These are phyloP conservation scores for Talaromyces sp. DNA, from an alignment of 2,329 filamentous ascomycete genomes.

Conservation along the genomic window DNA sequence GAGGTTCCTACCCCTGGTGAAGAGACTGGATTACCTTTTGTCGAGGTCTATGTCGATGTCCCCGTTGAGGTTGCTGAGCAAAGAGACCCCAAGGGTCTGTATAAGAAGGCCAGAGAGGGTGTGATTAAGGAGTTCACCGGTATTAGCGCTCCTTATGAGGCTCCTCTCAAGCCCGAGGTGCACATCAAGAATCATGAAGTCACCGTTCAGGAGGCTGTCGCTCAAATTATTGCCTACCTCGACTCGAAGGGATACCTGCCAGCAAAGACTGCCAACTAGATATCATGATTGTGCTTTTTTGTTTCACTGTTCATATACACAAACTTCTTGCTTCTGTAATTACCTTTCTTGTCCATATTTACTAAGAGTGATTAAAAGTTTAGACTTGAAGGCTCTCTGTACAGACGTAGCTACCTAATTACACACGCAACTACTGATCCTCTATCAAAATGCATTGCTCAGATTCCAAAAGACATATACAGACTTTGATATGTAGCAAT, in stretches of 20 bases:
- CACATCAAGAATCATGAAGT: slow-evolving; percentile 77
- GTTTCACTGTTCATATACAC: not conserved
- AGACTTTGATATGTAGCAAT: slow-evolving; percentile 12
- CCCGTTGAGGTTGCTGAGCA: slow-evolving; percentile 88
- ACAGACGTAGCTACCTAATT: not conserved
- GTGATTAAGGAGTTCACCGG: slow-evolving; percentile 98
- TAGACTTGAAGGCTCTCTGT: not conserved
- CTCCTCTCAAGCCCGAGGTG: slow-evolving; percentile 79
- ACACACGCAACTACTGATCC: not conserved
- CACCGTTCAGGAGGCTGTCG: slow-evolving; percentile 83
- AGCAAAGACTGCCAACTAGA: slow-evolving; percentile 30
- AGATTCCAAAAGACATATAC: slow-evolving; percentile 1
- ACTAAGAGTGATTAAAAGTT: not conserved
- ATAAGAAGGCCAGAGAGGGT: slow-evolving; percentile 92
- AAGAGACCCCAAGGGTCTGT: slow-evolving; percentile 94
- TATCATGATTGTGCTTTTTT: not conserved
- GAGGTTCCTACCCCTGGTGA: slow-evolving; percentile 57
- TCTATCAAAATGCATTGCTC: slow-evolving; percentile 1
- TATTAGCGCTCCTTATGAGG: slow-evolving; percentile 92
- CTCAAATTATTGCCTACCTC: slow-evolving; percentile 75
- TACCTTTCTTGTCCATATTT: slow-evolving; percentile 7
- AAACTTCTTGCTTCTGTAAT: not conserved
- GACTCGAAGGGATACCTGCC: slow-evolving; percentile 63
- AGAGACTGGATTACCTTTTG: slow-evolving; percentile 69
- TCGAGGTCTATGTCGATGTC: slow-evolving; percentile 92